Evolutionary conservation across 148 eudicot species (phyloP).

Genomic region (Camellia lanceoleosa): DNA sequence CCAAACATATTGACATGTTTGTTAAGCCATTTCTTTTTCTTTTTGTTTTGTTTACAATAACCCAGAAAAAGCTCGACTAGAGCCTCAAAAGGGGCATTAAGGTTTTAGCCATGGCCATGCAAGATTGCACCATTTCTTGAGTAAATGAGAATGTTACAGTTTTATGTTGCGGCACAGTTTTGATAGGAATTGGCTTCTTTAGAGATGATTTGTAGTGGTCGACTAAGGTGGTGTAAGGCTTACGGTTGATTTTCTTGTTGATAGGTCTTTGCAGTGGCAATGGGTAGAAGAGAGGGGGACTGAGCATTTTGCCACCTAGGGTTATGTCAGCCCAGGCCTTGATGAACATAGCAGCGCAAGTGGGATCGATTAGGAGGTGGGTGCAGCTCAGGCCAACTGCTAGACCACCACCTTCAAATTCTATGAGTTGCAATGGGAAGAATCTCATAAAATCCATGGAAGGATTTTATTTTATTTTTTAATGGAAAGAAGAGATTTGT

Average conservation of each 20-base stretch:
- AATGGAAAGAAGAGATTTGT: background rate
- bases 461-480: background rate
- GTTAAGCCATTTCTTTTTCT: conserved; percentile 30
- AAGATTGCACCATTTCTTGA: conserved; percentile 41
- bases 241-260: conserved; percentile 2
- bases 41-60: conserved; percentile 44
- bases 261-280: conserved; percentile 34
- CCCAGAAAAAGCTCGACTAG: conserved; percentile 52
- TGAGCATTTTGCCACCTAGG: conserved; percentile 26
- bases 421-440: conserved; percentile 40
- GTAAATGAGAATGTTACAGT: conserved; percentile 45
- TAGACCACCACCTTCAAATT: conserved; percentile 71
- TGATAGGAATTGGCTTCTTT: conserved; percentile 15
- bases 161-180: background rate
- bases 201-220: conserved; percentile 40
- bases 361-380: conserved; percentile 60
- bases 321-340: conserved; percentile 56
- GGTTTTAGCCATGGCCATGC: conserved; percentile 31
- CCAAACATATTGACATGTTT: conserved; percentile 51
- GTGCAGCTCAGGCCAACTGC: conserved; percentile 68
- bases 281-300: conserved; percentile 64
- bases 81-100: conserved; percentile 36
- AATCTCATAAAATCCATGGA: background rate
- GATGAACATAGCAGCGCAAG: conserved; percentile 41
- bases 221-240: conserved; percentile 32